Evolutionary conservation across 2,329 filamentous ascomycete genomes (phyloP).

Genomic region (Nannizzia gypsea): DNA sequence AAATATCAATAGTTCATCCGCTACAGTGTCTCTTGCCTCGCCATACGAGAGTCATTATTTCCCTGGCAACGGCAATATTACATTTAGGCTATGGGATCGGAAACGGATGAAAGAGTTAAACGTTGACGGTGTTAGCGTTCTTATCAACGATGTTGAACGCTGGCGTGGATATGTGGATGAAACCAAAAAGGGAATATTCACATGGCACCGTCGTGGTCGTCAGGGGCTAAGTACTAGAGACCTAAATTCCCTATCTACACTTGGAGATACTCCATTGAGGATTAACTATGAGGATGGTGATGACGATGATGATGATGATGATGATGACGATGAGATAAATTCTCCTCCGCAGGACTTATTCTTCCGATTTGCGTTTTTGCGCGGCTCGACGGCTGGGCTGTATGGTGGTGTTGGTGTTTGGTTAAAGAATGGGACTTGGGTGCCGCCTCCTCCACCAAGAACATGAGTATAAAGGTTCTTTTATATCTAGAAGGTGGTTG

Average conservation of each 20-base stretch:
- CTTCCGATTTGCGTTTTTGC: conserved; percentile 38
- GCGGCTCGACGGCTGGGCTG: conserved; percentile 28
- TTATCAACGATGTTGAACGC: conserved; percentile 54
- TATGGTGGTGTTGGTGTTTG: conserved; percentile 32
- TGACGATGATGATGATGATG: conserved; percentile 5
- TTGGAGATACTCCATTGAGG: background rate
- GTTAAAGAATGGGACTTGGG: conserved; percentile 17
- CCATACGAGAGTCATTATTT: conserved; percentile 9
- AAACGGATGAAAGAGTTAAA: conserved; percentile 29
- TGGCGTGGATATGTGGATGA: conserved; percentile 47
- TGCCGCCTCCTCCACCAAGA: conserved; percentile 13
- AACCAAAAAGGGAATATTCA: conserved; percentile 37
- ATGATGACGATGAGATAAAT: conserved; percentile 15
- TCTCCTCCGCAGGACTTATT: conserved; percentile 32
- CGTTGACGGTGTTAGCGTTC: conserved; percentile 46
- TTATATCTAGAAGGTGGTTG: background rate
- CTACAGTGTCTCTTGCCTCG: conserved; percentile 35
- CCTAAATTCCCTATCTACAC: conserved; percentile 9
- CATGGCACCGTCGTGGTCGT: conserved; percentile 37
- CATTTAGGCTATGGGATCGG: conserved; percentile 33
- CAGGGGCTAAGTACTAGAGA: conserved; percentile 26
- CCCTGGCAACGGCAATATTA: conserved; percentile 35
- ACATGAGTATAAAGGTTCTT: conserved; percentile 6
- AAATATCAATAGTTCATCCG: conserved; percentile 42
- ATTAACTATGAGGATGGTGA: conserved; percentile 4